Base-by-base conservation (phyloP, 148 eudicot genomes). In the Rheum nobile region DNA sequence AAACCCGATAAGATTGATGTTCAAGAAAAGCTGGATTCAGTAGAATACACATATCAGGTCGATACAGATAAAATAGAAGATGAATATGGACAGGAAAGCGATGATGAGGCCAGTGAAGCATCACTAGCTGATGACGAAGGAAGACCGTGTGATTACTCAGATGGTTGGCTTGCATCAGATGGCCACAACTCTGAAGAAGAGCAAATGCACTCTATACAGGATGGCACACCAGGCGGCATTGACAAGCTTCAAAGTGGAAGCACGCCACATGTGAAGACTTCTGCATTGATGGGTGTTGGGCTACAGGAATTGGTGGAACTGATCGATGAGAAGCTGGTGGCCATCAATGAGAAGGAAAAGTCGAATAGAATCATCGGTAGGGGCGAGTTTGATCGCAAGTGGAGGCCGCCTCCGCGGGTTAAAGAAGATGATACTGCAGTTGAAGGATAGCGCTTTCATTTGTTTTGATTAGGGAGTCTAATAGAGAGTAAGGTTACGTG, bases 251-350 rank as follows among this genome's bases (percentile, higher is more conserved):
- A 76, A 77, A 22, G 70, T 59, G 86, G 82, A 65, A 67, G 72
- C 39, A 57, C n/a, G 35, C 81, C 88, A 2, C 82, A 75, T 78
- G 87, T 86, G n/a, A 86, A 84, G 80, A 84, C 89, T 48, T 90
- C 96, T 48, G 96, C 91, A 7, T 72, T 91, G 65, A 89, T 79
- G 72, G 87, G 98, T 76, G 89, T 89, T 73, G 98, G 98, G 24
- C 83, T 94, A 77, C 87, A 84, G 72, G 96, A 91, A 73, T 83
- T 94, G 88, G 90, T 94, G 42, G 86, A 87, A 79, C 77, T 88
- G 44, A 86, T 94, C n/a, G 96, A 94, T 54, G 86, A 85, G 71
- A 90, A 86, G 85, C 77, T 94, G 67, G 48, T 75, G 65, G 55
- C 80, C 24, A 70, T 77, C 35, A 76, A 75, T 42, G 68, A 79